These are phyloP conservation scores for Scleromitrula shiraiana DNA, from an alignment of 2,329 filamentous ascomycete genomes.

Conservation along the genomic window DNA sequence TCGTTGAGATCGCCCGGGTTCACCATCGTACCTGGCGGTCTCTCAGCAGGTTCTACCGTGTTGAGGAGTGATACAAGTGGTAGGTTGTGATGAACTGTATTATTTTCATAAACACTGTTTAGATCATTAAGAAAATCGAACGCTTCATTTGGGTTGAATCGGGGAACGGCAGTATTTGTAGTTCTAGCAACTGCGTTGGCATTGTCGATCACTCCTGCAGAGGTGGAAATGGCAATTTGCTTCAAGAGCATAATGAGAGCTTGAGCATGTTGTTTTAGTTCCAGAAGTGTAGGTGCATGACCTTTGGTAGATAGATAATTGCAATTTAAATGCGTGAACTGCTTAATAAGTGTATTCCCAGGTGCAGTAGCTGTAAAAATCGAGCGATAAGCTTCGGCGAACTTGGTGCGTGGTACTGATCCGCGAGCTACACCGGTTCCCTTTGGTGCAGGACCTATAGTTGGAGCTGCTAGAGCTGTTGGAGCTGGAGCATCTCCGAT, in stretches of 20 bases:
- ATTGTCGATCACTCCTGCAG: conserved; percentile 22
- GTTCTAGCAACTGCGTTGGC: conserved; percentile 5
- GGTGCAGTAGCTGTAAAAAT: conserved; percentile 10
- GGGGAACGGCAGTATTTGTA: background rate
- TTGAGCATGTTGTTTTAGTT: conserved; percentile 53
- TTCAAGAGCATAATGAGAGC: conserved; percentile 47
- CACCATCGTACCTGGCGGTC: background rate
- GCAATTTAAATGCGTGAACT: conserved; percentile 46
- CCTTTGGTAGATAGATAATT: conserved; percentile 47
- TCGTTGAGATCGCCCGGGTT: conserved; percentile 3
- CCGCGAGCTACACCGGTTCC: background rate
- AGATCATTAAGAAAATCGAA: conserved; percentile 52
- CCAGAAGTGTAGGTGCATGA: conserved; percentile 44
- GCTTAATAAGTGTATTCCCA: background rate
- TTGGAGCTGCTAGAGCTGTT: background rate
- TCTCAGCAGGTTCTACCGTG: conserved; percentile 10
- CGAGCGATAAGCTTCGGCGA: conserved; percentile 17
- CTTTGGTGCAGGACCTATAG: background rate
- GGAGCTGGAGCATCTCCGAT: conserved; percentile 1
- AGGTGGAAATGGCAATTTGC: conserved; percentile 36
- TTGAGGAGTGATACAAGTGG: conserved; percentile 25
- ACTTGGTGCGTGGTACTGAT: conserved; percentile 5
- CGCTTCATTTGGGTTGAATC: conserved; percentile 33
- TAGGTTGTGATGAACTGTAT: conserved; percentile 17
- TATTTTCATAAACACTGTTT: conserved; percentile 34